A percentile compares a stretch with the other conserved stretches of the same genome.
These are phyloP conservation scores for Monilinia vaccinii-corymbosi DNA, from an alignment of 2,329 filamentous ascomycete species.

Conservation along the genomic window DNA sequence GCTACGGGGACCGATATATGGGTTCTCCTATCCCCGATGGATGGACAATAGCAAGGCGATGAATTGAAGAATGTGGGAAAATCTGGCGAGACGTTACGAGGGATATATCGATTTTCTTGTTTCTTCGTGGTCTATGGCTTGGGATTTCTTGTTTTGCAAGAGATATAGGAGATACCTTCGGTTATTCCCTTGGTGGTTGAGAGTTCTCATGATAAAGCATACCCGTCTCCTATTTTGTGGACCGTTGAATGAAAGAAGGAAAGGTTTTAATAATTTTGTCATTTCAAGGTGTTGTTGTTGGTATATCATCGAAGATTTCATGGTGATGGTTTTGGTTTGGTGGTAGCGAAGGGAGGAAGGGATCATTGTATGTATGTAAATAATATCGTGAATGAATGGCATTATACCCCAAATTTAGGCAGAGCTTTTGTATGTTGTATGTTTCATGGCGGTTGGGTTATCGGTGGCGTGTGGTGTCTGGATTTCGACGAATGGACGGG, in stretches of 20 bases:
- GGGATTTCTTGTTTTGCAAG: conserved; percentile 3
- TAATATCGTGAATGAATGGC: not conserved
- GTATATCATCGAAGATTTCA: not conserved
- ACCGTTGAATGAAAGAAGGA: not conserved
- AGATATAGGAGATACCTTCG: not conserved
- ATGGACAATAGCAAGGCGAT: not conserved
- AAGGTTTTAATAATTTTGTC: not conserved
- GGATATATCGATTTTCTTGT: not conserved
- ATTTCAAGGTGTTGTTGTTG: not conserved
- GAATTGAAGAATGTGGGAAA: not conserved
- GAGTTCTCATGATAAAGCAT: conserved; percentile 6
- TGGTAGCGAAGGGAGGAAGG: not conserved
- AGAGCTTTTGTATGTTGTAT: not conserved
- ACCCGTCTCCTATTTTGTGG: not conserved
- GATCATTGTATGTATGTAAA: not conserved
- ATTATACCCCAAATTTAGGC: not conserved
- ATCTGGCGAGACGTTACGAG: not conserved
- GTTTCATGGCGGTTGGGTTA: not conserved
- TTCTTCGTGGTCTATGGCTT: not conserved
- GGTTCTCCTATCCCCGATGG: not conserved
- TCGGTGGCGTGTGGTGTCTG: not conserved
- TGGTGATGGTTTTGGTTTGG: not conserved
- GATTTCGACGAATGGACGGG: not conserved
- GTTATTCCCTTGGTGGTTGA: not conserved
- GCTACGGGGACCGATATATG: not conserved